Base-by-base conservation (phyloP, 352 stramenopile genomes). In the Sclerospora graminicola region DNA sequence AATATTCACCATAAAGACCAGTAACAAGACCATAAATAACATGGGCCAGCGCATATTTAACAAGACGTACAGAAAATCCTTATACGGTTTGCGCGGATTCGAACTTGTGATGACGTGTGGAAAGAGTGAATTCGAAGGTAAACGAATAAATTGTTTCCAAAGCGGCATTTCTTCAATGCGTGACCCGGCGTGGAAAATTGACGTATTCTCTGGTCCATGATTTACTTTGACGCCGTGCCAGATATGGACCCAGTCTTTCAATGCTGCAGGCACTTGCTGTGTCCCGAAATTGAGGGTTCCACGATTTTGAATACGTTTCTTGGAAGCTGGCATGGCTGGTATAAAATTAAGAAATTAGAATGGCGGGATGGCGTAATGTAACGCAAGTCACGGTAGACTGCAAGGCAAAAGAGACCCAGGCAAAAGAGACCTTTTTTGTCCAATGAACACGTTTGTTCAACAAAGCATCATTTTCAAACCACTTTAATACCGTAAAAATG, bases 41-140 rank as follows among this genome's bases (percentile, higher is more conserved):
- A 81, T 79, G 4, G 76, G 67, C 76, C 76, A 89, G 34, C 74
- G 73, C 71, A 86, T 73, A 54, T 91, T 87, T 34, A 91, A 54
- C 36, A 91, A 49, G 48, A 89, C 67, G 45, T 91, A 91, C 7
- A 87, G 47, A 18, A 88, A 82, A 44, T 91, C 79, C 45, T 91
- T 91, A 69, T 89, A 89, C 16, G 63, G 55, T 31, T 61, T 66
- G 13, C 76, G 65, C 32, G 76, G 79, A 47, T 90, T 90, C 19
- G 52, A 39, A 19, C 55, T 54, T 19, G 79, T 84, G 21, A 72
- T 54, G 1, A 90, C 59, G 14, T 51, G 57, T 24, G 79, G 70
- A 41, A 90, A 87, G 13, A 90, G 69, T 48, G 75, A 81, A 41
- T 86, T 84, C 29, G 68, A 60, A 24, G 73, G 74, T 32, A 84